Evolutionary conservation across 441 rosid species (phyloP).

Genomic region (Melastoma candidum): DNA sequence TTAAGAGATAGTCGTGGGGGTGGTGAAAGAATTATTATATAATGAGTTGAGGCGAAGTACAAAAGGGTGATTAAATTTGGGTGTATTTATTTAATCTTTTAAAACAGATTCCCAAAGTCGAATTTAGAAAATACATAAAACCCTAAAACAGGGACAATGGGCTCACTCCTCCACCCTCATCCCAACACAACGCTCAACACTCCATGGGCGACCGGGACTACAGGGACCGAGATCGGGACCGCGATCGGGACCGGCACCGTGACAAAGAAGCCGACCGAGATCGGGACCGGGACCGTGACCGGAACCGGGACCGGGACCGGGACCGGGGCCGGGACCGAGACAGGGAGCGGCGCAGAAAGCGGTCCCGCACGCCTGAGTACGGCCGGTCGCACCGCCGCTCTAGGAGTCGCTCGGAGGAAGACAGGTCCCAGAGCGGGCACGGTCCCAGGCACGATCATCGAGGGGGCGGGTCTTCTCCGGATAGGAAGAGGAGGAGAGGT

Average conservation of each 20-base stretch:
- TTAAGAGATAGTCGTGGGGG: no score
- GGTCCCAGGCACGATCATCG: slow-evolving; percentile 23
- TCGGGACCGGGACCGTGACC: slow-evolving; percentile 13
- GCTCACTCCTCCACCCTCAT: slow-evolving; percentile 27
- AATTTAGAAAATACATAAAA: no score
- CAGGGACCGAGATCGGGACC: slow-evolving; percentile 26
- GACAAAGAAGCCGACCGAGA: slow-evolving; percentile 33
- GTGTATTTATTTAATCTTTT: no score
- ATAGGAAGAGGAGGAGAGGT: slow-evolving; percentile 53
- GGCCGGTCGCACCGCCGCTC: not conserved
- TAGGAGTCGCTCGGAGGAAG: slow-evolving; percentile 16
- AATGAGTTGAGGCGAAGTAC: no score
- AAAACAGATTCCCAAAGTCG: no score
- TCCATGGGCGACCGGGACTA: slow-evolving; percentile 20
- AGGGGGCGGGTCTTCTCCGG: slow-evolving; percentile 46
- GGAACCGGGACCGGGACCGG: slow-evolving; percentile 1
- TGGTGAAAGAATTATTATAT: no score
- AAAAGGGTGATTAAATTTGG: no score
- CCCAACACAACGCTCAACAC: slow-evolving; percentile 36
- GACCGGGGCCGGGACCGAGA: slow-evolving; percentile 4
- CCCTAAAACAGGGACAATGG: no score
- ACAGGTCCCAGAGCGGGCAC: slow-evolving; percentile 49
- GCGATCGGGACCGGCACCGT: slow-evolving; percentile 28
- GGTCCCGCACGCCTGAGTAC: slow-evolving; percentile 54
- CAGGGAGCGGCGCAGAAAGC: slow-evolving; percentile 24